phyloP scores from a whole-genome alignment of 208 protist species.

The Acanthamoeba royreba region DNA sequence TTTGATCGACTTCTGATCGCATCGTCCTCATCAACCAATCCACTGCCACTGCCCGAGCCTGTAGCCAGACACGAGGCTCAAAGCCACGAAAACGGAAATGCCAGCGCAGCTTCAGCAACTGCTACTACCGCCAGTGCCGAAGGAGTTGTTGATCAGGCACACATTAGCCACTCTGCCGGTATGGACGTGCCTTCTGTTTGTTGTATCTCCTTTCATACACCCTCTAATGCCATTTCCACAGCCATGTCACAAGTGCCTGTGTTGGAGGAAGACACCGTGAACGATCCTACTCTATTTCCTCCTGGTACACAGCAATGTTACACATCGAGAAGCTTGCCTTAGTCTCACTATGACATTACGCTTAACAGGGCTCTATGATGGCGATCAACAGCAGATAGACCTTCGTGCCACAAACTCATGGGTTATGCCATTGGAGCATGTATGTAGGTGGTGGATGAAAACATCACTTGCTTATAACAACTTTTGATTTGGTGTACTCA shows the following conservation, averaged over 20 bases:
- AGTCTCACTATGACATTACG: neutral
- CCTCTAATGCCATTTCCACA: neutral
- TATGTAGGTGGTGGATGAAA: constrained; percentile 71
- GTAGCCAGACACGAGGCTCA: neutral
- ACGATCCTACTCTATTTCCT: constrained; percentile 56
- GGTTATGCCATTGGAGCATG: constrained; percentile 79
- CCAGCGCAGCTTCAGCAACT: neutral
- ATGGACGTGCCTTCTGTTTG: neutral
- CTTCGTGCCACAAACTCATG: constrained; percentile 4
- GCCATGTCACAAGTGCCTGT: constrained; percentile 72
- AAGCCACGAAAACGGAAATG: neutral
- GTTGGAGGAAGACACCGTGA: constrained; percentile 56
- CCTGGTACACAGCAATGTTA: constrained; percentile 6
- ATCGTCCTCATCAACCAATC: neutral
- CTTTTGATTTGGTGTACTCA: neutral
- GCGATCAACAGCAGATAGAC: neutral
- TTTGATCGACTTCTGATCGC: neutral
- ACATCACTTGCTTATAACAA: neutral
- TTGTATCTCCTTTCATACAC: neutral
- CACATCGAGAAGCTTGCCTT: neutral
- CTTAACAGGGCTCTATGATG: neutral
- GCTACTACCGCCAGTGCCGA: neutral
- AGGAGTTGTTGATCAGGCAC: neutral
- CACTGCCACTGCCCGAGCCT: neutral
- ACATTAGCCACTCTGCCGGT: neutral